These are phyloP conservation scores for Posidonia australis DNA, from an alignment of 106 monocot species.

Conservation along the genomic window DNA sequence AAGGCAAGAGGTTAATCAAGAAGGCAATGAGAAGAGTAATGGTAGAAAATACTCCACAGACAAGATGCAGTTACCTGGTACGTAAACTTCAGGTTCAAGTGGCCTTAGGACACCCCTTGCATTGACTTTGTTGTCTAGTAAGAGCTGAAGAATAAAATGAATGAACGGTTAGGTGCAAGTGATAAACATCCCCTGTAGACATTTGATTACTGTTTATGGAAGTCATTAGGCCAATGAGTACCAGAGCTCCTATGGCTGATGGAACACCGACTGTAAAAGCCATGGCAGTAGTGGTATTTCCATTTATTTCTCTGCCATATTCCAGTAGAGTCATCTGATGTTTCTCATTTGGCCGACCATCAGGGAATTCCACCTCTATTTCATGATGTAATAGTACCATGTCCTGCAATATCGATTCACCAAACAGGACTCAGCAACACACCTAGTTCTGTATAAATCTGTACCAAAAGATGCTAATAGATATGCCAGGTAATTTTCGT, in stretches of 20 bases:
- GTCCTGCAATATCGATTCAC: constrained; percentile 31
- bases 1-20: neutral
- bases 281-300: constrained; percentile 68
- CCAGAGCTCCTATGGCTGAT: constrained; percentile 88
- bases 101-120: constrained; percentile 70
- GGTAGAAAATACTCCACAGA: neutral
- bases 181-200: neutral
- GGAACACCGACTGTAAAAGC: constrained; percentile 88
- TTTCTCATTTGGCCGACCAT: constrained; percentile 41
- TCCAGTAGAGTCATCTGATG: constrained; percentile 71
- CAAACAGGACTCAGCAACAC: no score
- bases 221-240: constrained; percentile 10
- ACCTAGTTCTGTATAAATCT: no score
- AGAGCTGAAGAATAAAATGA: constrained; percentile 37
- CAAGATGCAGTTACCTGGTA: constrained; percentile 43
- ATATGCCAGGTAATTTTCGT: no score
- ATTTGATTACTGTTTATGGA: neutral
- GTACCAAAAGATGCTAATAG: no score
- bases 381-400: constrained; percentile 97
- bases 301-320: constrained; percentile 66
- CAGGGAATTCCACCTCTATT: constrained; percentile 70
- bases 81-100: constrained; percentile 69
- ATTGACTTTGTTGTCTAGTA: constrained; percentile 64
- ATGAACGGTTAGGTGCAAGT: neutral
- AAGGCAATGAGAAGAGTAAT: neutral